Conservation (phyloP, 345 rosid species). For the Populus davidiana region DNA sequence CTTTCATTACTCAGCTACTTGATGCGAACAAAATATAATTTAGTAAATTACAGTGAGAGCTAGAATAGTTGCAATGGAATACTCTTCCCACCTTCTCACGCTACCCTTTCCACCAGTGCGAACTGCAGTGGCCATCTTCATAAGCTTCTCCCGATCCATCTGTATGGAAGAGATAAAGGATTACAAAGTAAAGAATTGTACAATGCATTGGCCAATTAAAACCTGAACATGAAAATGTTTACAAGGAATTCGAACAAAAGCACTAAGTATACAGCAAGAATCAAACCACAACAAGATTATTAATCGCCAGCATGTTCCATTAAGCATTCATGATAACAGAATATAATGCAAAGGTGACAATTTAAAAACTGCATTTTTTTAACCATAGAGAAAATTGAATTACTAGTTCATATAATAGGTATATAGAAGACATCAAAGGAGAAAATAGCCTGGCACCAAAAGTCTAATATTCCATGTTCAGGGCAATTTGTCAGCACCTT, state of each 20-base stretch:
- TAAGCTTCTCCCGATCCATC: conserved; percentile 90
- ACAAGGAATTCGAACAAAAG: neutral
- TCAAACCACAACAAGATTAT: neutral
- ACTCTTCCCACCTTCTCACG: conserved; percentile 58
- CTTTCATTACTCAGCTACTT: neutral
- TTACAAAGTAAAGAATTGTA: neutral
- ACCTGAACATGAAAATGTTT: neutral
- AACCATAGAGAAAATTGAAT: no score
- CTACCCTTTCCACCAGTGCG: conserved; percentile 99
- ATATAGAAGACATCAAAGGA: no score
- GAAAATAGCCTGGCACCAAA: no score
- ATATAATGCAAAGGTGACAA: no score
- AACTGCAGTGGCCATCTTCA: conserved; percentile 92
- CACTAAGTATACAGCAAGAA: neutral
- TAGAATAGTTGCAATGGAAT: neutral
- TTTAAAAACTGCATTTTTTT: no score
- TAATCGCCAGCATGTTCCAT: neutral
- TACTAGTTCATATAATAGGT: no score
- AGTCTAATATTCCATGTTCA: no score
- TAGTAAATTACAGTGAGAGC: neutral
- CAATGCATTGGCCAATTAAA: neutral
- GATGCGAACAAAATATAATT: neutral
- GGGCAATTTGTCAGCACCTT: no score
- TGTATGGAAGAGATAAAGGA: conserved; percentile 13
- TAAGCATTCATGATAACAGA: neutral